Conservation (phyloP, 176 grass and related monocot species). For the Cenchrus purpureus region DNA sequence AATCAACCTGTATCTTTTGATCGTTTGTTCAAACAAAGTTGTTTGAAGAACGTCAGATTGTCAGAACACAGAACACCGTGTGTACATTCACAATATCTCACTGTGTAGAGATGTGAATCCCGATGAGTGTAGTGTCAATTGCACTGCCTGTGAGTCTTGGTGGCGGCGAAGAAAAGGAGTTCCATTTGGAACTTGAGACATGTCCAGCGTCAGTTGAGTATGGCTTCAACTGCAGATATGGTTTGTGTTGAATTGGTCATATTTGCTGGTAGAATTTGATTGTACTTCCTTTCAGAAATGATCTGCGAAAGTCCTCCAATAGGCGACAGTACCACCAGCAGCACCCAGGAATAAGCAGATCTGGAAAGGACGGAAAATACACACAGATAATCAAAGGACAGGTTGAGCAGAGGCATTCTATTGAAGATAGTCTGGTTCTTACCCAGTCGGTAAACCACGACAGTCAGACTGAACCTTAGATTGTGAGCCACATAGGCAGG, state of each 20-base stretch:
- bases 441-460: conserved; percentile 56
- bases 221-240: not conserved
- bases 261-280: conserved; percentile 73
- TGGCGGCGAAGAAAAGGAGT: not conserved
- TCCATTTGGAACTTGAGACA: not conserved
- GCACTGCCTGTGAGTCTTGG: not conserved
- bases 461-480: conserved; percentile 55
- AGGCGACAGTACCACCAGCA: conserved; percentile 72
- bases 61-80: not conserved
- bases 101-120: too few relatives aligned
- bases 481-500: too few relatives aligned
- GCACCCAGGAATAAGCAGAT: conserved; percentile 72
- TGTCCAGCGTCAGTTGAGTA: not conserved
- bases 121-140: not conserved
- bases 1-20: not conserved
- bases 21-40: not conserved
- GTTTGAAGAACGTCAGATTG: not conserved
- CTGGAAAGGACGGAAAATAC: conserved; percentile 40
- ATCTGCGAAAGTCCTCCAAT: conserved; percentile 85
- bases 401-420: not conserved
- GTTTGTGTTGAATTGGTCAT: not conserved
- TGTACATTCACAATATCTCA: too few relatives aligned
- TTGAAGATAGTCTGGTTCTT: not conserved
- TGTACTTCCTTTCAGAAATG: conserved; percentile 47
- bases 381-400: not conserved